Base-by-base conservation (phyloP, 2,329 filamentous ascomycete genomes). In the Annulohypoxylon truncatum region DNA sequence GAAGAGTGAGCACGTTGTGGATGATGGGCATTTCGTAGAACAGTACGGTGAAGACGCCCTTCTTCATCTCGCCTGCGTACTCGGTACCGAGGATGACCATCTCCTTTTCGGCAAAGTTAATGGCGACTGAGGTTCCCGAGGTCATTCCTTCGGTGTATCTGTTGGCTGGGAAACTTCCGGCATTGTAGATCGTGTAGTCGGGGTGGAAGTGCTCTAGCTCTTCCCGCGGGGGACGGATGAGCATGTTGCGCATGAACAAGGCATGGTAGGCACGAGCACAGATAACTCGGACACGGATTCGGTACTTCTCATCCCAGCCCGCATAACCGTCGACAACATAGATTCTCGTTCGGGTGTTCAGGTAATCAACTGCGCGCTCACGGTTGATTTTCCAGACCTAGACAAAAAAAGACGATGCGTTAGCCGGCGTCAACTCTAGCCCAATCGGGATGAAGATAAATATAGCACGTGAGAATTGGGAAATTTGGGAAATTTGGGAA, bases 1-100 rank as follows among this genome's bases (percentile, higher is more conserved):
- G 96, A 60, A 99, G 90, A 40, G 96, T 99, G 73, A 99, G 85
- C 75, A 99, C 95, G 82, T 98, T 96, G 89, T 99, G 96, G 90
- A 97, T 97, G 79, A 99, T 93, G 67, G 96, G 96, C 94, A 98
- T 99, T 87, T 99, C 96, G 86, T 98, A 99, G 89, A 97, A 99
- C 79, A 99, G 90, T 53, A 99, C 94, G 50, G 96, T 99, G 88
- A 99, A 99, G 81, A 99, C 89, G 75, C 96, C 94, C 87, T 97
- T 97, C 86, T 97, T 97, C 92, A 96, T 95, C 84, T 95, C 92
- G 76, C 95, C 95, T 62, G 96, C 96, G 78, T 99, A 99, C 85
- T 99, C 96, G 33, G 96, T 99, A 80, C 96, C 96, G 62, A 99
- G 90, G 79, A 99, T 99, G 74, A 99, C 96, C 96, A 99, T 99